Base-by-base conservation (phyloP, 768 basidiomycete genomes). In the Mycena pura region DNA sequence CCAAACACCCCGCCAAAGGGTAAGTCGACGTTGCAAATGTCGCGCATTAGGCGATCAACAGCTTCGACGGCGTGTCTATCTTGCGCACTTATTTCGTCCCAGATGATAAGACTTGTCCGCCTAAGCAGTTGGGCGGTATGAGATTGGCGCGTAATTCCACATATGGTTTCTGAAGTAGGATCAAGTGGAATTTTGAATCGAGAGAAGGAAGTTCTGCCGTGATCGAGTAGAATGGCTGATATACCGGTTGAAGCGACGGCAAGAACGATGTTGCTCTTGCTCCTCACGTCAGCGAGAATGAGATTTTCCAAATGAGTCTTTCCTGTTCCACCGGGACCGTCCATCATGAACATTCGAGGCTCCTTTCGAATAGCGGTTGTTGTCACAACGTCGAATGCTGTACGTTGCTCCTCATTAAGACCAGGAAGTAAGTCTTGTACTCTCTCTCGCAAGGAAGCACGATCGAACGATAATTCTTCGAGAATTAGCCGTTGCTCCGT, bases 141-240 rank as follows among this genome's bases (percentile, higher is more conserved):
- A 79, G 32, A 78, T 76, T 54, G 77, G 75, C 68, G 79, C 45
- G 1, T 75, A 78, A 58, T 81, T 77, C 1, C 75, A 72, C 19
- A 79, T 81, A 6, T 69, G 64, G 5, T 77, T 78, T 39, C 75
- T 74, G 3, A 9, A 13, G 17, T 45, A 17, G 10, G 47, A 32
- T 25, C 45, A 36, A 43, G 25, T 46, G 45, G 22, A 9, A 25
- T 5, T 5, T 17, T 19, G 45, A 28, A 2, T 29, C 55, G 13
- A 43, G 55, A 15, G 47, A 21, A 17, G 19, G 21, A 19, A 31
- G 15, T n/a, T 27, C 31, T 2, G 47, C 14, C 8, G 55, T 17
- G 60, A 49, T 2, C 78, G 67, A 5, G 80, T 69, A 43, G 27
- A 57, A 57, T 19, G 54, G 44, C 25, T n/a, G n/a, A n/a, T n/a